Conservation (phyloP, 805 yeast genomes). For the Lipomyces spencermartinsiae region DNA sequence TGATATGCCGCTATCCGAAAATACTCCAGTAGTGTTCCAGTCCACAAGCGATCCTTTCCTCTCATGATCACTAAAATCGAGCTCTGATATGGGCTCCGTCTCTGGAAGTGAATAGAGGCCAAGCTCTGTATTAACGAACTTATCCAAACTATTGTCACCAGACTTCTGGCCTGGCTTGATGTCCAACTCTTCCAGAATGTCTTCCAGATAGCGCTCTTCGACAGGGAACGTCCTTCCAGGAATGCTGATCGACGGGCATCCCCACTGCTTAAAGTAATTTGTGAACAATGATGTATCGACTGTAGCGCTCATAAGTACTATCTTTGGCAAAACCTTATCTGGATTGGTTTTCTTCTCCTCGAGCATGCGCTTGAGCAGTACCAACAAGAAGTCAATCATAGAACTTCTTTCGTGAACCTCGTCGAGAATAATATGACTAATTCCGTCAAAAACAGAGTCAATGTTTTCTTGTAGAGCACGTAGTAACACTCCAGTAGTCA, state of each 20-base stretch:
- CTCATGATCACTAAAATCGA: not conserved
- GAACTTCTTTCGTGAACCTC: constrained; percentile 88
- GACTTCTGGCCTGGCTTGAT: not conserved
- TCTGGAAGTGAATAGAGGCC: not conserved
- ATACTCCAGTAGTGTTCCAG: constrained; percentile 23
- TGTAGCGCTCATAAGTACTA: constrained; percentile 80
- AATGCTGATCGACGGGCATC: constrained; percentile 72
- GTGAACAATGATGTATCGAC: constrained; percentile 73
- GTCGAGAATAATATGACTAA: constrained; percentile 69
- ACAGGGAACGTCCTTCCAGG: constrained; percentile 96
- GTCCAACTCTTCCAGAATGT: constrained; percentile 52
- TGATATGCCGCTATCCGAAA: constrained; percentile 14
- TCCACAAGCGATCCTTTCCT: constrained; percentile 21
- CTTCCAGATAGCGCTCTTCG: constrained; percentile 72
- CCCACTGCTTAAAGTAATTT: constrained; percentile 58
- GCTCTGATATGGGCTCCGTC: not conserved
- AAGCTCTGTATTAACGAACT: constrained; percentile 6
- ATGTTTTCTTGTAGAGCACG: constrained; percentile 46
- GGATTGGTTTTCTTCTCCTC: constrained; percentile 7
- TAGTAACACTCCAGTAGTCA: constrained; percentile 87
- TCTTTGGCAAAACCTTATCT: constrained; percentile 36
- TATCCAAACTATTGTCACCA: constrained; percentile 2
- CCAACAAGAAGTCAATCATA: constrained; percentile 76
- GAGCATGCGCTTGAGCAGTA: constrained; percentile 57
- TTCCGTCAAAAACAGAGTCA: constrained; percentile 20